A percentile compares a stretch with the other conserved stretches of the same genome.
These are phyloP conservation scores for Alternaria alternata DNA, from an alignment of 2,329 filamentous ascomycete species.

Conservation along the genomic window DNA sequence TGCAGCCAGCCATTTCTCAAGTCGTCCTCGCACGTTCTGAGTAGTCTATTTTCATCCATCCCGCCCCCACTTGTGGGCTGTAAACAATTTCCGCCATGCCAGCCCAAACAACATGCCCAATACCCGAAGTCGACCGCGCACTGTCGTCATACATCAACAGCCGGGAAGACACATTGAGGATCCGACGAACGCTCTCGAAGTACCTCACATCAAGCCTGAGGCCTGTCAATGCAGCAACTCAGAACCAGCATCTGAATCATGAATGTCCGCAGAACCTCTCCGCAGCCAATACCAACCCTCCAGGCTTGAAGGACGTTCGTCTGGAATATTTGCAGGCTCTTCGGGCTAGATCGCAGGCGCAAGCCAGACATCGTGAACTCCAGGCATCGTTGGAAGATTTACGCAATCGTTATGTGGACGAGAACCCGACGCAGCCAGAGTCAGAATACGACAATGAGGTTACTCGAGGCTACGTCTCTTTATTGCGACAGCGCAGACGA, in stretches of 20 bases:
- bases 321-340: slow-evolving; percentile 58
- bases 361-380: slow-evolving; percentile 47
- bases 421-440: slow-evolving; percentile 40
- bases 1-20: background rate
- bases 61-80: background rate
- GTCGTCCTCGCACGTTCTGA: background rate
- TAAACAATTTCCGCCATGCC: slow-evolving; percentile 26
- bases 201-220: slow-evolving; percentile 43
- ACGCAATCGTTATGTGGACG: slow-evolving; percentile 32
- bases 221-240: slow-evolving; percentile 37
- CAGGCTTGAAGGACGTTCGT: slow-evolving; percentile 54
- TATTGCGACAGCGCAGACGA: slow-evolving; percentile 57
- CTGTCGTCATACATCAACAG: slow-evolving; percentile 48
- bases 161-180: slow-evolving; percentile 48
- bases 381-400: slow-evolving; percentile 45
- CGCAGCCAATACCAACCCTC: slow-evolving; percentile 36
- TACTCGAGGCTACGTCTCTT: slow-evolving; percentile 50
- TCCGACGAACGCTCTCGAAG: slow-evolving; percentile 44
- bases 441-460: slow-evolving; percentile 41
- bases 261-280: slow-evolving; percentile 37
- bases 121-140: slow-evolving; percentile 48
- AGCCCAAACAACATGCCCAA: slow-evolving; percentile 42
- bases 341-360: slow-evolving; percentile 53
- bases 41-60: background rate
- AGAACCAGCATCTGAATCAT: slow-evolving; percentile 44